A percentile compares a stretch with the other conserved stretches of the same genome.
Evolutionary conservation across 805 yeast species (phyloP).

Genomic region (Sugiyamaella qingdaonensis): DNA sequence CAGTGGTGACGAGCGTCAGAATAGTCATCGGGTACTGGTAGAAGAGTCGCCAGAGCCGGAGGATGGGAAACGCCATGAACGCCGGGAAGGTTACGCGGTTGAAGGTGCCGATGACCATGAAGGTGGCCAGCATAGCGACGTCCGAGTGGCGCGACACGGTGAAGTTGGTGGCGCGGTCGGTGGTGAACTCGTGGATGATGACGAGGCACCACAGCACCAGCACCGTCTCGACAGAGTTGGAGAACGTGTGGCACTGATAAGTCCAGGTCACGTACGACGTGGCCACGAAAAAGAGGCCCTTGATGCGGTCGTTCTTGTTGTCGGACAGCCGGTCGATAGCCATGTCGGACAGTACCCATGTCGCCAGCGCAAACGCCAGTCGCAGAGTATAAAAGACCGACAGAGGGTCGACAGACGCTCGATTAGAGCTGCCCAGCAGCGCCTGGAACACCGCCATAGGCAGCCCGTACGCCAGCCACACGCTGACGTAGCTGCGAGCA

Average conservation of each 20-base stretch:
- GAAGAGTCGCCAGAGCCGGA: constrained; percentile 44
- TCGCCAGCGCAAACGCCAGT: constrained; percentile 40
- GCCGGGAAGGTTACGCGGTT: constrained; percentile 81
- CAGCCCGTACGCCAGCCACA: constrained; percentile 59
- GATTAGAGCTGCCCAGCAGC: constrained; percentile 22
- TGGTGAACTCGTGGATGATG: constrained; percentile 41
- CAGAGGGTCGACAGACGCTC: constrained; percentile 38
- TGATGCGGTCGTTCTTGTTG: constrained; percentile 45
- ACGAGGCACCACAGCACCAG: constrained; percentile 48
- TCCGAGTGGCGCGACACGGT: constrained; percentile 28
- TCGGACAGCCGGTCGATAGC: constrained; percentile 46
- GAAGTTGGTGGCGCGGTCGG: constrained; percentile 20
- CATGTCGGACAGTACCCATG: constrained; percentile 37
- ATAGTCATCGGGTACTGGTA: constrained; percentile 34
- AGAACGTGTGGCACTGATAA: constrained; percentile 81
- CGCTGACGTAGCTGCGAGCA: constrained; percentile 67
- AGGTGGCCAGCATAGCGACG: constrained; percentile 44
- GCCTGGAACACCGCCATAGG: constrained; percentile 50
- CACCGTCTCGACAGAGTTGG: constrained; percentile 72
- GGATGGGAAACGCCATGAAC: constrained; percentile 63
- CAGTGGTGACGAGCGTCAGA: constrained; percentile 34
- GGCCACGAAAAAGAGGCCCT: constrained; percentile 39
- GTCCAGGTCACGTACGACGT: constrained; percentile 69
- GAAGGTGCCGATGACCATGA: constrained; percentile 66
- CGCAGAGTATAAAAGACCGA: constrained; percentile 52